Conservation (phyloP, 805 yeast genomes). For the Candida quercuum region DNA sequence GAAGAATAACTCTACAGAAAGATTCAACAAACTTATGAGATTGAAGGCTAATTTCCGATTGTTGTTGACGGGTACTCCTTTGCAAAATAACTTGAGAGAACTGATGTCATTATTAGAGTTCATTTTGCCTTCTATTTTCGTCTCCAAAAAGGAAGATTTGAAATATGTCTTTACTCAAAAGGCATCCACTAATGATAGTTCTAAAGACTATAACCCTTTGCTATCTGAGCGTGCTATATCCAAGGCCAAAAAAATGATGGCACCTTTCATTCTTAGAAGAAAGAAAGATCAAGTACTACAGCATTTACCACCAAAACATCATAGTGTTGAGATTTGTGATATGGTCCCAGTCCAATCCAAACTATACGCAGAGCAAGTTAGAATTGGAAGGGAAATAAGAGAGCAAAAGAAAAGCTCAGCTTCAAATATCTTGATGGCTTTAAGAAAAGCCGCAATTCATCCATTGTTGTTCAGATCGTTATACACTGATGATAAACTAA, state of each 20-base stretch:
- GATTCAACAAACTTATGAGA: conserved; percentile 83
- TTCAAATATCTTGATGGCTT: conserved; percentile 75
- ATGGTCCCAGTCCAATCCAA: conserved; percentile 46
- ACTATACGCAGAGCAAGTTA: conserved; percentile 60
- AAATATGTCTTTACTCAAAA: conserved; percentile 82
- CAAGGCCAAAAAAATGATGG: conserved; percentile 97
- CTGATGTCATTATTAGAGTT: conserved; percentile 86
- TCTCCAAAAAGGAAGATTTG: conserved; percentile 75
- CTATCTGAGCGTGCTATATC: conserved; percentile 86
- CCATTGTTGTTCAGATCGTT: conserved; percentile 74
- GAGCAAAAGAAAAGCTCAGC: conserved; percentile 29
- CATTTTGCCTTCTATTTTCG: conserved; percentile 79
- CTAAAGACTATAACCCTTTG: conserved; percentile 64
- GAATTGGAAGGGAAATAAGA: conserved; percentile 29
- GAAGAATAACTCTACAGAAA: conserved; percentile 82
- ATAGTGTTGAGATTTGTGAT: conserved; percentile 59
- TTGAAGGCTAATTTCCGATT: conserved; percentile 79
- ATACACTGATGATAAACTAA: conserved; percentile 51
- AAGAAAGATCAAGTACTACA: conserved; percentile 87
- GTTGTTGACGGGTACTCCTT: conserved; percentile 91
- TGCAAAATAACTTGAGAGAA: conserved; percentile 89
- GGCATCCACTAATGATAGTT: conserved; percentile 57
- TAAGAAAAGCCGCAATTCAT: conserved; percentile 90
- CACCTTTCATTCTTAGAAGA: conserved; percentile 92
- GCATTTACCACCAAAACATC: conserved; percentile 77